A percentile compares a stretch with the other conserved stretches of the same genome.
Evolutionary conservation across 164 flowering plant species (phyloP).

Genomic region (Berberis vulgaris): DNA sequence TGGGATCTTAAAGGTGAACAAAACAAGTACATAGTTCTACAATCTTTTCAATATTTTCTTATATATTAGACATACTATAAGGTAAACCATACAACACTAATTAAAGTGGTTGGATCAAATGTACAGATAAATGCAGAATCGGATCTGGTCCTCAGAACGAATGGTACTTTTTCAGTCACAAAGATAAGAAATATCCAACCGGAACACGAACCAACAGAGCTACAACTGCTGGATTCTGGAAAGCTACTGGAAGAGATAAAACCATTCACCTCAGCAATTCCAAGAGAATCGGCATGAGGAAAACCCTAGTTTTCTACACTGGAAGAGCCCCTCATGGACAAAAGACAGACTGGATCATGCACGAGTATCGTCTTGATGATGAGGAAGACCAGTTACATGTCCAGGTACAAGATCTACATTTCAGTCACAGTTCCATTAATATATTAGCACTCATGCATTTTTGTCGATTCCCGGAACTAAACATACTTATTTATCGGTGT

Average conservation of each 20-base stretch:
- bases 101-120: background rate
- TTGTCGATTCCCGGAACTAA: too few relatives aligned
- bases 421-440: too few relatives aligned
- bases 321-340: slow-evolving; percentile 62
- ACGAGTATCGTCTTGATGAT: slow-evolving; percentile 61
- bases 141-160: slow-evolving; percentile 67
- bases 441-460: too few relatives aligned
- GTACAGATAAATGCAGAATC: slow-evolving; percentile 45
- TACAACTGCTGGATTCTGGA: slow-evolving; percentile 84
- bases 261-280: slow-evolving; percentile 48
- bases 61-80: too few relatives aligned
- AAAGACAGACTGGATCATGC: slow-evolving; percentile 63
- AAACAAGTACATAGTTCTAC: background rate
- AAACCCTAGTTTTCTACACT: slow-evolving; percentile 54
- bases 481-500: too few relatives aligned
- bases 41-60: too few relatives aligned
- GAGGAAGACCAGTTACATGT: slow-evolving; percentile 17
- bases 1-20: slow-evolving; percentile 68
- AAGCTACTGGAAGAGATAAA: slow-evolving; percentile 89
- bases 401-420: slow-evolving; percentile 24
- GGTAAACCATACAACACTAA: background rate
- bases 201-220: slow-evolving; percentile 70
- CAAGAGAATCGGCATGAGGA: slow-evolving; percentile 50
- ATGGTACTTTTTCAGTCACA: slow-evolving; percentile 85
- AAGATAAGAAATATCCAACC: slow-evolving; percentile 85